Percentiles rank a stretch among this genome's conserved stretches.
phyloP scores from a whole-genome alignment of 2,329 filamentous ascomycete species.

The Fusarium gaditjirri region DNA sequence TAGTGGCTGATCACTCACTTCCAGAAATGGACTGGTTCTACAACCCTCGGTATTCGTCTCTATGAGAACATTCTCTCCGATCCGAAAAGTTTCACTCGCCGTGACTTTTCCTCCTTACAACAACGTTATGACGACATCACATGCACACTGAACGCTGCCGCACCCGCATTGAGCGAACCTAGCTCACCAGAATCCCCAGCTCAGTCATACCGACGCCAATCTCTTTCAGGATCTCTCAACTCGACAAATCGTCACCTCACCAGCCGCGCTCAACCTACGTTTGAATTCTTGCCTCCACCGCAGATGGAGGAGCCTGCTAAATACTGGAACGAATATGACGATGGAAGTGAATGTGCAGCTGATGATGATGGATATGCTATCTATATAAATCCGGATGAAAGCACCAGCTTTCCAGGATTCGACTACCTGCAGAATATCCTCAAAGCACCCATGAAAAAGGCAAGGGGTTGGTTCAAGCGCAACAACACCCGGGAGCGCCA shows the following conservation, averaged over 20 bases:
- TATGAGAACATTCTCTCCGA: constrained; percentile 71
- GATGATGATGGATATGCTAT: constrained; percentile 72
- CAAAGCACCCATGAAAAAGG: constrained; percentile 60
- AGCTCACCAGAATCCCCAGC: constrained; percentile 51
- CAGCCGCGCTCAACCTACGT: constrained; percentile 40
- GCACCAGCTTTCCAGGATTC: constrained; percentile 70
- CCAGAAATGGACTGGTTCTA: constrained; percentile 84
- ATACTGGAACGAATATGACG: constrained; percentile 91
- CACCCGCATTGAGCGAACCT: constrained; percentile 53
- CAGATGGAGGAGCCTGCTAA: constrained; percentile 48
- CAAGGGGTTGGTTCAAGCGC: constrained; percentile 61
- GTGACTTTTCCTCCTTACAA: constrained; percentile 68
- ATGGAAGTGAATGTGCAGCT: constrained; percentile 75
- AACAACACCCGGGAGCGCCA: constrained; percentile 43
- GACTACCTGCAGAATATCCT: constrained; percentile 66
- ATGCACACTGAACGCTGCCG: constrained; percentile 57
- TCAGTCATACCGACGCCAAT: constrained; percentile 23
- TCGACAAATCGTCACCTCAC: constrained; percentile 34
- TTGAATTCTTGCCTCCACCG: constrained; percentile 48
- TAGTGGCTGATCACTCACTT: constrained; percentile 1
- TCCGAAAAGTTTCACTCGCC: constrained; percentile 76
- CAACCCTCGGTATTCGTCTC: constrained; percentile 71
- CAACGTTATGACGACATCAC: constrained; percentile 63
- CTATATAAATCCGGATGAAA: constrained; percentile 77
- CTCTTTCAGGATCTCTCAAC: constrained; percentile 16